Evolutionary conservation across 2,329 filamentous ascomycete genomes (phyloP), one percentile per base, ranked within the genome.

Genomic region (Aureobasidium sp.): DNA sequence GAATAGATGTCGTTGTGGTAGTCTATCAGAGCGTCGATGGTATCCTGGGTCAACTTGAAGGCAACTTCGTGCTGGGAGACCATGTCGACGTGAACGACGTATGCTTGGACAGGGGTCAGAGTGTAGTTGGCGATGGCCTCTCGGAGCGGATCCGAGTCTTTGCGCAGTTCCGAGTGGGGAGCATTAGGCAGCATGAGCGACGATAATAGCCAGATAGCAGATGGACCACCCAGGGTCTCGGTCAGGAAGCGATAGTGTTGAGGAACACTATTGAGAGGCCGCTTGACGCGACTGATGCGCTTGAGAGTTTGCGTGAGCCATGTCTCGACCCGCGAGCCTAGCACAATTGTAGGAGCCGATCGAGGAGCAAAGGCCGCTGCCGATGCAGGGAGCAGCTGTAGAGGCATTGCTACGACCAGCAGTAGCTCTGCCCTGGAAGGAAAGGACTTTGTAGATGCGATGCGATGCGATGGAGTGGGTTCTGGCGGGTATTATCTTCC

Each of bases 81-180:
- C 92, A 97, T 96, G 80, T 99, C 94, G 76, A 99, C 92, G 76
- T 97, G 93, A 65, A 99, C 94, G 69, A 97, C 93, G 75, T 99
- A 99, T 59, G 94, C 94, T 78, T 97, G 92, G 69, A 97, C 81
- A 74, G 97, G 91, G 72, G 97, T 81, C 72, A 97, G 84, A 79
- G 95, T 89, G 77, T 93, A 94, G 83, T 95, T 95, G 83, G 89
- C 91, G 66, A 97, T 79, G 66, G 89, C 90, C 77, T 97, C 92
- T 68, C 93, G 82, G 67, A 96, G 81, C 50, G 89, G 89, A 73
- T 95, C 90, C 57, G 85, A 79, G 73, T 97, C 91, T 76, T 87
- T 87, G 75, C 85, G 86, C 73, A 96, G 82, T 69, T 97, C 90
- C 44, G 90, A 79, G 71, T 96, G 90, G 65, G 93, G 91, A 26